phyloP scores from a whole-genome alignment of 176 grass and related monocot species.

The Triticum turgidum region DNA sequence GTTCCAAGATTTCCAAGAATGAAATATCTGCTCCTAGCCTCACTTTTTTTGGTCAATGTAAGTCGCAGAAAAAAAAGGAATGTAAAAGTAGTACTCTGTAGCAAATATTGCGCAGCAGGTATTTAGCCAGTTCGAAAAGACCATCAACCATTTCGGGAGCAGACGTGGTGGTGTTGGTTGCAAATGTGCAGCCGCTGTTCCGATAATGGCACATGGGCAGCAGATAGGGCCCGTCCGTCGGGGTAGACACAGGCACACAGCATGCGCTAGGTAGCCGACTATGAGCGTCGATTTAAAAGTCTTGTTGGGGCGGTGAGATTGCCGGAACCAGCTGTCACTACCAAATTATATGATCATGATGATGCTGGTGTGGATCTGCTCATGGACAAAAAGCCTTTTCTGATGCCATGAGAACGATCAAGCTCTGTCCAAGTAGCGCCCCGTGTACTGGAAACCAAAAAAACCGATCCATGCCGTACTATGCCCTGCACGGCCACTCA shows the following conservation, averaged over 20 bases:
- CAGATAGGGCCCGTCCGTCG: background rate
- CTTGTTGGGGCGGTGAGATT: background rate
- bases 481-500: background rate
- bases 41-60: too few species aligned
- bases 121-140: too few species aligned
- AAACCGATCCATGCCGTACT: background rate
- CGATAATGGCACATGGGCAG: background rate
- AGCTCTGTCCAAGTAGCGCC: background rate
- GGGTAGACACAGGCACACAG: background rate
- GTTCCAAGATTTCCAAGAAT: too few species aligned
- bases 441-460: background rate
- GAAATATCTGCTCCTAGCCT: too few species aligned
- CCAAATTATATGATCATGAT: background rate
- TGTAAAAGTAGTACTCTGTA: too few species aligned
- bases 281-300: background rate
- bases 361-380: background rate
- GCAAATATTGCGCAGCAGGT: too few species aligned
- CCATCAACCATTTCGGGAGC: background rate
- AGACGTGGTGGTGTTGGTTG: too few species aligned
- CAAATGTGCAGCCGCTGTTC: background rate
- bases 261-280: background rate
- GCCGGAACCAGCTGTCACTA: background rate
- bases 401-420: background rate
- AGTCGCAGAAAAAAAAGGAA: too few species aligned
- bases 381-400: background rate